Evolutionary conservation across 352 stramenopile species (phyloP).

Genomic region (Globisporangium mamillatum): DNA sequence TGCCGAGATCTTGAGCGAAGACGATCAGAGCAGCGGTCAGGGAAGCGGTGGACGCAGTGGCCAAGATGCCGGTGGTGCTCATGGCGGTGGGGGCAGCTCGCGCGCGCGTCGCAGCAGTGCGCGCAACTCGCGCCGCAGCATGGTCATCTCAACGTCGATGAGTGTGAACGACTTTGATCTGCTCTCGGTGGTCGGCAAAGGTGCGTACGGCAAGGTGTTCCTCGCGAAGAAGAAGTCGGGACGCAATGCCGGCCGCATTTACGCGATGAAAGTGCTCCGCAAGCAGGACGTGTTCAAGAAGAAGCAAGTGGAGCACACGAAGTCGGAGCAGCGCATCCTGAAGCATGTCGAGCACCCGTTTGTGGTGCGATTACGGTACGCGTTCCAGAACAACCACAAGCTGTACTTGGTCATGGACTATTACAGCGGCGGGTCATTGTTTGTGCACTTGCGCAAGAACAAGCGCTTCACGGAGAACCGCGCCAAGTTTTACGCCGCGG

Average conservation of each 20-base stretch:
- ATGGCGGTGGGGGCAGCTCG: constrained; percentile 9
- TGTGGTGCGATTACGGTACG: constrained; percentile 83
- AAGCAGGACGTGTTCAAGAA: constrained; percentile 88
- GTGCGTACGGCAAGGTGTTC: constrained; percentile 86
- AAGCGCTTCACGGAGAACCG: constrained; percentile 66
- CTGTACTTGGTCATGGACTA: constrained; percentile 91
- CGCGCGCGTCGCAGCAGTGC: constrained; percentile 34
- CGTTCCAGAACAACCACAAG: constrained; percentile 88
- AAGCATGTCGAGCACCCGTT: constrained; percentile 88
- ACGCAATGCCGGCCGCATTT: constrained; percentile 66
- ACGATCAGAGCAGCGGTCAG: constrained; percentile 21
- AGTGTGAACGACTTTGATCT: constrained; percentile 87
- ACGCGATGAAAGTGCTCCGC: constrained; percentile 88
- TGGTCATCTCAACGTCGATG: constrained; percentile 83
- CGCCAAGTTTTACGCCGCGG: constrained; percentile 83
- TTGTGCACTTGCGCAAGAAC: constrained; percentile 80
- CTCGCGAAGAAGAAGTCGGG: constrained; percentile 77
- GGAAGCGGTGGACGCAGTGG: not conserved
- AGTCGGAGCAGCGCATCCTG: constrained; percentile 87
- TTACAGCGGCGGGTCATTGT: constrained; percentile 82
- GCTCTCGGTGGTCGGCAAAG: constrained; percentile 83
- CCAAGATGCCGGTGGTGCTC: not conserved
- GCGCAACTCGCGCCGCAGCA: constrained; percentile 55
- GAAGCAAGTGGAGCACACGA: constrained; percentile 86
- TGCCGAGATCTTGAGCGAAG: constrained; percentile 57